Evolutionary conservation across 2,329 filamentous ascomycete species (phyloP).

Genomic region (Seiridium unicorne): DNA sequence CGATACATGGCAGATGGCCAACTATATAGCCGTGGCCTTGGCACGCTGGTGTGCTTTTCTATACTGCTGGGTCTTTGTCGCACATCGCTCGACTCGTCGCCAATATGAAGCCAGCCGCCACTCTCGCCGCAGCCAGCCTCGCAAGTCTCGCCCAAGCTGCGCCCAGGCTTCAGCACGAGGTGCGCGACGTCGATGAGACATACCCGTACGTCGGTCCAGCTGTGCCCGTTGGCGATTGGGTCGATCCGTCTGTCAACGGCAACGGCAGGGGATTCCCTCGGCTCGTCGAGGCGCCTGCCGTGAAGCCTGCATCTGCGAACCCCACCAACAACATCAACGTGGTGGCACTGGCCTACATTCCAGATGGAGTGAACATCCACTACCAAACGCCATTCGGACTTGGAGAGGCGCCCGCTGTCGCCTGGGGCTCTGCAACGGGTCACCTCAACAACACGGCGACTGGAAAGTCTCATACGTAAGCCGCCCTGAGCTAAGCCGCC

Average conservation of each 20-base stretch:
- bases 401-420: not conserved
- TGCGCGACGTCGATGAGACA: conserved; percentile 3
- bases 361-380: conserved; percentile 1
- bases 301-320: not conserved
- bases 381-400: conserved; percentile 2
- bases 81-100: not conserved
- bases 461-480: not conserved
- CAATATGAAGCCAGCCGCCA: not conserved
- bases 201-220: not conserved
- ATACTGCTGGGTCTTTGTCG: not conserved
- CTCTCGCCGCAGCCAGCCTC: not conserved
- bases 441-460: not conserved
- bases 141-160: not conserved
- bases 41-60: not conserved
- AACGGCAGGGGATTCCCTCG: conserved; percentile 5
- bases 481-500: not conserved
- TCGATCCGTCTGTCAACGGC: not conserved
- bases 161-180: not conserved
- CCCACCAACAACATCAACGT: conserved; percentile 6
- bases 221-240: conserved; percentile 1
- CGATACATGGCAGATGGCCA: not conserved
- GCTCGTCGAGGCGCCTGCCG: conserved; percentile 2
- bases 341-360: conserved; percentile 2
- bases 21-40: not conserved
- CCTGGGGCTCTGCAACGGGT: not conserved